These are phyloP conservation scores for Pichia eremophila DNA, from an alignment of 805 yeast genomes.

Conservation along the genomic window DNA sequence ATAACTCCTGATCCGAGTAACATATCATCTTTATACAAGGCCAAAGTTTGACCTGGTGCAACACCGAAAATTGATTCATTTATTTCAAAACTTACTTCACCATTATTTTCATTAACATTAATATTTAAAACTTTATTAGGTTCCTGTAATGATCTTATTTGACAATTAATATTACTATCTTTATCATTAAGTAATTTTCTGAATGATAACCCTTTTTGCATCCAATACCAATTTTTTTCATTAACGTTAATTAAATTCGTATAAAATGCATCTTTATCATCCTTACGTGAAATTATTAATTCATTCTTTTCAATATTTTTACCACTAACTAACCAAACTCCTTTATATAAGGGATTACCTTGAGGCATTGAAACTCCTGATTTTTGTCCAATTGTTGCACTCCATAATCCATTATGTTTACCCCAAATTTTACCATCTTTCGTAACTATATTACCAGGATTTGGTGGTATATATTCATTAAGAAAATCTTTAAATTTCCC, in stretches of 20 bases:
- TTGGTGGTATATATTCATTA: constrained; percentile 59
- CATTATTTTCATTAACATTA: constrained; percentile 4
- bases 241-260: constrained; percentile 32
- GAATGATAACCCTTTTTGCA: constrained; percentile 17
- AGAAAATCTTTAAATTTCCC: constrained; percentile 64
- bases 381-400: constrained; percentile 89
- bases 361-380: constrained; percentile 81
- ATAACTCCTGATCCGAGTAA: constrained; percentile 60
- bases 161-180: constrained; percentile 34
- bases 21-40: constrained; percentile 54
- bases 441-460: constrained; percentile 75
- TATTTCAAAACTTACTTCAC: constrained; percentile 31
- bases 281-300: constrained; percentile 68
- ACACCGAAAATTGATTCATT: constrained; percentile 52
- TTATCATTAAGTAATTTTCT: neutral
- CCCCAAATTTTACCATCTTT: constrained; percentile 74
- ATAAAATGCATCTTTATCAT: constrained; percentile 47
- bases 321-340: constrained; percentile 80
- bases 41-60: constrained; percentile 84
- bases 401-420: constrained; percentile 80
- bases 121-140: constrained; percentile 30
- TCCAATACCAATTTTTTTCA: constrained; percentile 39
- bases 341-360: constrained; percentile 63
- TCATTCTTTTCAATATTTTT: constrained; percentile 60
- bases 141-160: constrained; percentile 65